phyloP scores from a whole-genome alignment of 371 early-diverging fungal genomes.

The Mucor saturninus region DNA sequence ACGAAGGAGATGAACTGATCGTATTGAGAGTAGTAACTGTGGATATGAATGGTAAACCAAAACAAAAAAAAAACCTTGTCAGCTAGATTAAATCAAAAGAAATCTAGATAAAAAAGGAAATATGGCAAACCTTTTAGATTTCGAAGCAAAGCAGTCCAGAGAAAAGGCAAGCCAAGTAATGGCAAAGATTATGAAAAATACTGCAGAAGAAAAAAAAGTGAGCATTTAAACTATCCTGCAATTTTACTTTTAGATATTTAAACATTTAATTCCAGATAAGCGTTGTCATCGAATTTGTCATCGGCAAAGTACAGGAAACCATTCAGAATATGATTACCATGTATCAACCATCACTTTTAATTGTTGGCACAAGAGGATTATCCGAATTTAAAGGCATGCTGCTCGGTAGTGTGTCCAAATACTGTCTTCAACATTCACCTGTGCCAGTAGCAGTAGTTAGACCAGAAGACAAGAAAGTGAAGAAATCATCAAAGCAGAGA shows the following conservation, averaged over 20 bases:
- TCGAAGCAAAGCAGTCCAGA: constrained; percentile 53
- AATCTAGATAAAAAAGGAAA: constrained; percentile 48
- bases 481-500: constrained; percentile 37
- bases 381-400: constrained; percentile 64
- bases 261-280: constrained; percentile 40
- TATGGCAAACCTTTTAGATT: constrained; percentile 35
- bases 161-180: constrained; percentile 57
- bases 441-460: constrained; percentile 65
- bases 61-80: constrained; percentile 14
- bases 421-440: constrained; percentile 62
- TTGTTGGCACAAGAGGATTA: constrained; percentile 64
- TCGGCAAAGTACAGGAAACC: constrained; percentile 67
- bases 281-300: constrained; percentile 62
- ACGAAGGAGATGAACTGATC: constrained; percentile 66
- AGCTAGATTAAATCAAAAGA: neutral
- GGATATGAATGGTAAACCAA: constrained; percentile 43
- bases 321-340: constrained; percentile 64
- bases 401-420: constrained; percentile 61
- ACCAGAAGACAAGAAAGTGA: constrained; percentile 53
- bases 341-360: constrained; percentile 63
- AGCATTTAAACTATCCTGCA: neutral
- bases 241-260: too few species aligned
- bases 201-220: constrained; percentile 34
- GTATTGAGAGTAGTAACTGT: constrained; percentile 54
- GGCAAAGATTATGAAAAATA: constrained; percentile 47